These are phyloP conservation scores for Lentinula sp. DNA, from an alignment of 768 basidiomycete species.

Conservation along the genomic window DNA sequence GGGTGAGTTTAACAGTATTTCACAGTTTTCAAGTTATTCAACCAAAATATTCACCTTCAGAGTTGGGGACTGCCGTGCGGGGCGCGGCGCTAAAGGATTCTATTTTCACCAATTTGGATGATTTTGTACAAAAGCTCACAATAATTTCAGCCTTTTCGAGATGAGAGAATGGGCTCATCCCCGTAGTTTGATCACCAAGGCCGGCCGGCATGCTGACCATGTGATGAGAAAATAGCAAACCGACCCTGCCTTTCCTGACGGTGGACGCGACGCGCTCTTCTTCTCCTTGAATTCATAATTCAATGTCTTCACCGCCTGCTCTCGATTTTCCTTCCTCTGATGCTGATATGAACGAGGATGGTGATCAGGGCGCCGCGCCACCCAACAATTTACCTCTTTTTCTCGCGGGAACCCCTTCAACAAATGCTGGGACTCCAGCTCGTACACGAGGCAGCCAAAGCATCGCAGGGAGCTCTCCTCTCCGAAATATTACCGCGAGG, in stretches of 20 bases:
- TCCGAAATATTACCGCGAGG: constrained; percentile 40
- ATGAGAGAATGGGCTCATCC: no score
- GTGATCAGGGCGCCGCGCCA: constrained; percentile 27
- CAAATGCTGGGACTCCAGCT: constrained; percentile 43
- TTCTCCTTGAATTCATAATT: constrained; percentile 8
- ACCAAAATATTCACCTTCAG: no score
- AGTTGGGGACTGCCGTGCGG: no score
- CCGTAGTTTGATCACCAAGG: no score
- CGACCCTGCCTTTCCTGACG: constrained; percentile 29
- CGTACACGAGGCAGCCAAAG: constrained; percentile 29
- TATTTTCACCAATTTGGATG: no score
- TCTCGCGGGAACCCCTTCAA: constrained; percentile 44
- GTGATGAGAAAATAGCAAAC: constrained; percentile 11
- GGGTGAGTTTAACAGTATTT: no score
- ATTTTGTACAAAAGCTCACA: no score
- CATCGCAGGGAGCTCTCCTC: constrained; percentile 38
- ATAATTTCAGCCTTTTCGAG: no score
- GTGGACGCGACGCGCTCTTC: constrained; percentile 55
- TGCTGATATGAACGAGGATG: constrained; percentile 45
- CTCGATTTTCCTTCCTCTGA: constrained; percentile 65
- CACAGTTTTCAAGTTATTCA: no score
- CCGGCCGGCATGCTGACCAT: neutral
- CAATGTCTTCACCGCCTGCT: constrained; percentile 62
- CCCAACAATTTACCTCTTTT: constrained; percentile 43
- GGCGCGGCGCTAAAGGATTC: no score